phyloP scores from a whole-genome alignment of 2,329 filamentous ascomycete species.

The Fusarium sp. region DNA sequence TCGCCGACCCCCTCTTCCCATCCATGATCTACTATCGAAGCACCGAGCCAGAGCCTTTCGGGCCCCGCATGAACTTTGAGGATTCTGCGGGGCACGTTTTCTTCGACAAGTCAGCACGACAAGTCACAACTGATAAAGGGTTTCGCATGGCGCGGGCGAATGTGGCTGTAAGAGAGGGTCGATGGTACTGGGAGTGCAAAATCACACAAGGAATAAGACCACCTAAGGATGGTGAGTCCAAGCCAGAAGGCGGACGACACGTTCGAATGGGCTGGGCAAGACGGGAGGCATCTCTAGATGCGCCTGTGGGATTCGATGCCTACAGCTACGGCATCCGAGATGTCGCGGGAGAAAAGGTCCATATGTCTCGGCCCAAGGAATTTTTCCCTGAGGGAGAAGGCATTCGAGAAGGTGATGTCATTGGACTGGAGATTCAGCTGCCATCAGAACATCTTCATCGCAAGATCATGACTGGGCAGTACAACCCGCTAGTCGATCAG shows the following conservation, averaged over 20 bases:
- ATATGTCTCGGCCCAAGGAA: constrained; percentile 91
- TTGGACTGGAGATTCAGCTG: constrained; percentile 90
- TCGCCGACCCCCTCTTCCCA: constrained; percentile 86
- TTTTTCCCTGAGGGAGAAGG: constrained; percentile 82
- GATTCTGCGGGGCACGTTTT: constrained; percentile 87
- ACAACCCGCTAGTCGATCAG: constrained; percentile 83
- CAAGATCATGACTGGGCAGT: constrained; percentile 85
- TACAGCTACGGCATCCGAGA: constrained; percentile 96
- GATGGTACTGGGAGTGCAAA: constrained; percentile 94
- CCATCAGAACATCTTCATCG: constrained; percentile 85
- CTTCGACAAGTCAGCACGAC: constrained; percentile 76
- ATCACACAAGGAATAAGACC: constrained; percentile 75
- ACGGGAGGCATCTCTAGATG: constrained; percentile 81
- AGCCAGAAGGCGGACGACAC: constrained; percentile 62
- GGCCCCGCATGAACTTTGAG: constrained; percentile 88
- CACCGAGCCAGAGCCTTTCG: constrained; percentile 84
- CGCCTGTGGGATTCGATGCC: constrained; percentile 84
- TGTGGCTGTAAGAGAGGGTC: constrained; percentile 85
- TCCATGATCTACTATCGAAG: constrained; percentile 89
- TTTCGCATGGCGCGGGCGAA: constrained; percentile 93
- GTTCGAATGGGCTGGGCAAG: constrained; percentile 89
- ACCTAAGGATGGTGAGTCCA: constrained; percentile 52
- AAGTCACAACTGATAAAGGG: constrained; percentile 89
- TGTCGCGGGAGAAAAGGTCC: constrained; percentile 86
- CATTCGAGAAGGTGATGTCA: constrained; percentile 88